Base-by-base conservation (phyloP, 495 filamentous ascomycete genomes). In the Penicillium paxilli region DNA sequence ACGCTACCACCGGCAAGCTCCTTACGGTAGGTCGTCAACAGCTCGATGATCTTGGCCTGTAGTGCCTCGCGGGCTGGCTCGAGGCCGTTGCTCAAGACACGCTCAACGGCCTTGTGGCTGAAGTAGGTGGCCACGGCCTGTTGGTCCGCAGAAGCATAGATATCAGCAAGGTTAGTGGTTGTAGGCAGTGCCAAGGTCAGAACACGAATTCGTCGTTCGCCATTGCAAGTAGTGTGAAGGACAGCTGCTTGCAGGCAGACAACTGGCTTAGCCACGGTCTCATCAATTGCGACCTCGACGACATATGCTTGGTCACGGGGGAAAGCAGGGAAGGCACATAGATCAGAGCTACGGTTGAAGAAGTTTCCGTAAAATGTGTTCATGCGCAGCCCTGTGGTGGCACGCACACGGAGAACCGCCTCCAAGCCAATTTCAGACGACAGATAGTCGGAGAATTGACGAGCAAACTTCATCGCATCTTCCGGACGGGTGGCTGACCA, bases 301-400 rank as follows among this genome's bases (percentile, higher is more conserved):
- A 98, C 94, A 66, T 98, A 98, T 42, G 88, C 89, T 65, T 98
- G 94, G 65, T 98, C 94, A 65, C 94, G 85, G 17, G 94, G 94
- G 79, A 98, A 97, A 5, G 95, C 94, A 1, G 93, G 93, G 80
- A 98, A 98, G 20, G 93, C 93, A 66, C 93, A 97, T 44, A 98
- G 86, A 73, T 98, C 95, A 16, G 91, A 96, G 64, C 88, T 92
- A 51, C 94, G 83, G 73, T 98, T 98, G 81, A 98, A 98, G 74
- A 98, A 98, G 72, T 98, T 98, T 55, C 94, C 94, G 72, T 98
- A 98, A 77, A 98, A 98, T 1, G 92, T 90, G 75, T 82, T 95
- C 91, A 98, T 98, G 26, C 94, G 86, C 44, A 98, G 75, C 42
- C 94, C 94, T 10, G 93, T 97, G 9, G 95, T 97, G 21, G 93